These are phyloP conservation scores for Podila clonocystis DNA, from an alignment of 192 early-diverging fungal genomes.

Conservation along the genomic window DNA sequence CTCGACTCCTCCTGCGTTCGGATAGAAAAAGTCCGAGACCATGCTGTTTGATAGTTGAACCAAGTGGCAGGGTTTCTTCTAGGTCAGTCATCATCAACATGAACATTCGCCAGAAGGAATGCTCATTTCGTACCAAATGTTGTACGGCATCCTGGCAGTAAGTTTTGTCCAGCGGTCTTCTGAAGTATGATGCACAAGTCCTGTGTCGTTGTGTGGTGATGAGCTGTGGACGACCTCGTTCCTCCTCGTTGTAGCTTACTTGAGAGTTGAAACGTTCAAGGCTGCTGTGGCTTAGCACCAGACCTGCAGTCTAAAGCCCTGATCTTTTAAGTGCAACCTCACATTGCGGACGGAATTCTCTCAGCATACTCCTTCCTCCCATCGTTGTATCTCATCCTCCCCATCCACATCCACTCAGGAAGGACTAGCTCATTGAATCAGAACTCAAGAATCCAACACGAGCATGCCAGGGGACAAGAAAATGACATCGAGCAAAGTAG, in stretches of 20 bases:
- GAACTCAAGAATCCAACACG: neutral
- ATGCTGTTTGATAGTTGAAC: constrained; percentile 64
- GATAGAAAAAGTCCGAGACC: constrained; percentile 98
- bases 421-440: no score
- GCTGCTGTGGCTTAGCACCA: no score
- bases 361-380: no score
- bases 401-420: no score
- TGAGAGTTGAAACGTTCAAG: no score
- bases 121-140: constrained; percentile 32
- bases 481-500: constrained; percentile 13
- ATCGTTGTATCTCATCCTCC: no score
- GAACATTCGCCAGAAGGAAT: neutral
- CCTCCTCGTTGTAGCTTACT: no score
- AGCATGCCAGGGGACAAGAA: constrained; percentile 43
- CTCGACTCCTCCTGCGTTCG: constrained; percentile 96
- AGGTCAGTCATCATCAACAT: neutral
- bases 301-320: no score
- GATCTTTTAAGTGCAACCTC: no score
- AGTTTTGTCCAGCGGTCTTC: neutral
- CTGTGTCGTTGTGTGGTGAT: neutral
- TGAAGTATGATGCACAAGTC: neutral
- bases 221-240: neutral
- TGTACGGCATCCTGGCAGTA: constrained; percentile 32
- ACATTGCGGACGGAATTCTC: no score
- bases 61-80: neutral